Evolutionary conservation across 2,329 filamentous ascomycete species (phyloP), one percentile per base, ranked within the genome.

Genomic region (Venturiaceae sp.): DNA sequence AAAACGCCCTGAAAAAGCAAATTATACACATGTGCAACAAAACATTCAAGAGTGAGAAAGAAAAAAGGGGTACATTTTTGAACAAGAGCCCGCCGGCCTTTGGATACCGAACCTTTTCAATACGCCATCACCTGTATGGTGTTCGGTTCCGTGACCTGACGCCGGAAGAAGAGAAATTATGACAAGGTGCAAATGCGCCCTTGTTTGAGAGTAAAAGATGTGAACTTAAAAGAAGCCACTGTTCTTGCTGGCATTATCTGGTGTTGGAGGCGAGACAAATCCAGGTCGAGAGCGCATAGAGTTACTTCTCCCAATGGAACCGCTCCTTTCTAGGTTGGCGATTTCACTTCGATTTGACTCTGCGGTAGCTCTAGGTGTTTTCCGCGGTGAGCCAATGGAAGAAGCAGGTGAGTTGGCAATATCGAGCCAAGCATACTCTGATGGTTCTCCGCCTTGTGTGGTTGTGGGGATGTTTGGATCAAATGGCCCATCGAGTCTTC

Each of bases 351-450:
- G 36, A 36, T 47, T 57, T 1, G 39, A 47, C 30, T 57, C 44
- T 3, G 55, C 55, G 3, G 44, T 50, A 3, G 44, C 44, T 30
- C 23, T 28, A 5, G 44, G 26, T 14, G 19, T 39, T 8, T 26
- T 52, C 41, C 11, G 14, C 30, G 34, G 19, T 6, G 28, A 30
- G 8, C 16, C 19, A n/a, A 39, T 23, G 11, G 32, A 55, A 9
- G 36, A 55, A 9, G 36, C 21, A n/a, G 28, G 37, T 13, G 28
- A 56, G 16, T 32, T 16, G 16, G 33, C 28, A 2, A 56, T 32
- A 32, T 32, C 36, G 11, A 57, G 39, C 55, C 55, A 57, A 3
- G 55, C 55, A 16, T 56, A 56, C 5, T 56, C 26, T 7, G 44
- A 50, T 3, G 14, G n/a, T 3, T n/a, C n/a, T n/a, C n/a, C n/a